These are phyloP conservation scores for Murraya paniculata DNA, from an alignment of 345 rosid genomes.

Conservation along the genomic window DNA sequence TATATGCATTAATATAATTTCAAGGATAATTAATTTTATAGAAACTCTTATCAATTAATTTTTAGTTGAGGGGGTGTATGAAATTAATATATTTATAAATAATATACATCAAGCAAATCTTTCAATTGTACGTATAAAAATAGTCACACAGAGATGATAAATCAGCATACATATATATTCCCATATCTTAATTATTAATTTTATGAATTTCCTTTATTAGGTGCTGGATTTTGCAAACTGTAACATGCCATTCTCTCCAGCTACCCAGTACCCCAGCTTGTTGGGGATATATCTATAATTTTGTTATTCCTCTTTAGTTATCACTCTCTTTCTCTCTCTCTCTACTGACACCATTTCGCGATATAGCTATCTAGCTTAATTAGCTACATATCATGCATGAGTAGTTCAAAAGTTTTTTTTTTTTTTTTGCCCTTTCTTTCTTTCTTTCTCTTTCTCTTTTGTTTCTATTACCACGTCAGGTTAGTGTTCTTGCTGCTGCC, in stretches of 20 bases:
- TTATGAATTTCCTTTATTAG: conserved; percentile 19
- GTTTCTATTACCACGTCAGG: conserved; percentile 40
- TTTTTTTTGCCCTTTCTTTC: conserved; percentile 2
- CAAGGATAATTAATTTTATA: neutral
- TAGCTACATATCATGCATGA: neutral
- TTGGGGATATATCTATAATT: conserved; percentile 15
- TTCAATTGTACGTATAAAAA: conserved; percentile 27
- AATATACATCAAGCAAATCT: conserved; percentile 11
- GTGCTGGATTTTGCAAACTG: conserved; percentile 23
- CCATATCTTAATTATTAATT: neutral
- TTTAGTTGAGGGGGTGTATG: conserved; percentile 11
- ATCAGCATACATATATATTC: neutral
- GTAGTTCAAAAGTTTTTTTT: conserved; percentile 11
- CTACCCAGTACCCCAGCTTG: conserved; percentile 38
- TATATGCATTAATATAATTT: too few relatives aligned
- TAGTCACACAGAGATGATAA: conserved; percentile 7
- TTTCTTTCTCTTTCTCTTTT: conserved; percentile 11
- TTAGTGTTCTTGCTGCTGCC: conserved; percentile 32
- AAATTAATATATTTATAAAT: too few relatives aligned
- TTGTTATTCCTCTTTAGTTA: conserved; percentile 17
- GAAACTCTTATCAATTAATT: conserved; percentile 7
- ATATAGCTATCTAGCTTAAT: neutral
- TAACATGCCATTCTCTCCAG: conserved; percentile 4
- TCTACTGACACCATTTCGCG: conserved; percentile 18
- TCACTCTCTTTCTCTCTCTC: conserved; percentile 13